Evolutionary conservation across 805 yeast genomes (phyloP), one percentile per base, ranked within the genome.

Genomic region (Candida wancherniae): DNA sequence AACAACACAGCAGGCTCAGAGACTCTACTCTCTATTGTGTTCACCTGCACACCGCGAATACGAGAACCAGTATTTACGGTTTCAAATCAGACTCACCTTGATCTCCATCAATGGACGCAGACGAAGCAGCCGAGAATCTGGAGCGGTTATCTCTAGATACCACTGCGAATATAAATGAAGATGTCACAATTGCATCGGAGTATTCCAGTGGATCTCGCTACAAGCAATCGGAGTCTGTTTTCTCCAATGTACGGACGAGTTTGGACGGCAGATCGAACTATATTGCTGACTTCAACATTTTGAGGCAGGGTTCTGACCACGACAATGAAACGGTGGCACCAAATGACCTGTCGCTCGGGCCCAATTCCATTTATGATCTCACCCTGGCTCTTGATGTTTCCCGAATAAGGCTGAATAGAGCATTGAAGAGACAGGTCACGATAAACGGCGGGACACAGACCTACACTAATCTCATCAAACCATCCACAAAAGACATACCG

Each of bases 401-500:
- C n/a, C 47, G 69, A 12, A 31, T 44, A 17, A 58, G 68, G 32
- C 44, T 51, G 36, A 54, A 51, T 38, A 42, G 67, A 37, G 42
- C 63, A 12, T 51, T 56, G 24, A 54, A 55, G 36, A 37, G 49
- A 16, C 50, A 60, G 34, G 63, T 66, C 4, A 50, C 62, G 8
- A 44, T 66, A 21, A 63, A 63, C 43, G 70, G 69, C 5, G 67
- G 75, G 0, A 52, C 62, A 5, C 68, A 68, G 7, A 54, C 73
- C 3, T 51, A 64, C 8, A 41, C 48, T 19, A 70, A 69, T 42
- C 50, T 81, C 15, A 63, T 63, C 23, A 70, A 75, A 6, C 97
- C 98, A 0, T 80, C 95, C 0, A 64, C 73, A 2, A 69, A 71
- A 29, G 97, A 92, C 48, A 90, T 90, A 8, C 95, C 97, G 0